A percentile compares a stretch with the other conserved stretches of the same genome.
Conservation (phyloP, 352 stramenopile species). For the Globisporangium middletonii region DNA sequence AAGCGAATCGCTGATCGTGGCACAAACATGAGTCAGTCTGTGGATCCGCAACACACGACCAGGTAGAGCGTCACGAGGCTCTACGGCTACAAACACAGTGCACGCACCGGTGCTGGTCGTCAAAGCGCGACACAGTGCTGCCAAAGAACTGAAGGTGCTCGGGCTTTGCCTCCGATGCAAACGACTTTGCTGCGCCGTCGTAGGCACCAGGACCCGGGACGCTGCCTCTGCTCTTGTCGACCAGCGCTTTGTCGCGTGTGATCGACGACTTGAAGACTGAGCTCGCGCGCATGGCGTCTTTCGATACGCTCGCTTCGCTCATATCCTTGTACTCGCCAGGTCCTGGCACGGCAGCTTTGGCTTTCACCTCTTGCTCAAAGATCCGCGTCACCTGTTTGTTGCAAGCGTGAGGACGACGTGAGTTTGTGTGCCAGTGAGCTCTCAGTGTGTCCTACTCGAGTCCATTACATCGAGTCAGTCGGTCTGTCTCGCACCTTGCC, state of each 20-base stretch:
- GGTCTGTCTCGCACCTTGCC: conserved; percentile 27
- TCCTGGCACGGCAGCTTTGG: conserved; percentile 44
- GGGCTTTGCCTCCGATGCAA: conserved; percentile 38
- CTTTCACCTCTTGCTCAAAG: conserved; percentile 55
- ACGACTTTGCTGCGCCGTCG: conserved; percentile 32
- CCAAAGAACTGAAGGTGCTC: conserved; percentile 81
- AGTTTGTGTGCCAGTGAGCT: not conserved
- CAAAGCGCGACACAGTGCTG: conserved; percentile 64
- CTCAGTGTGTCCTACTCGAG: not conserved
- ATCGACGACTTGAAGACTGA: conserved; percentile 70
- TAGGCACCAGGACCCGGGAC: conserved; percentile 68
- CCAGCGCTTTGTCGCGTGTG: conserved; percentile 38
- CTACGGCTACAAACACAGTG: not conserved
- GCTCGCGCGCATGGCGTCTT: conserved; percentile 42
- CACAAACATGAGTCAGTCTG: too few relatives aligned
- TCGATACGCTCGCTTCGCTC: conserved; percentile 17
- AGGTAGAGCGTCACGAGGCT: not conserved
- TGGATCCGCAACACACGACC: not conserved
- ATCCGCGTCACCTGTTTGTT: conserved; percentile 34
- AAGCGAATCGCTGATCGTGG: conserved; percentile 17
- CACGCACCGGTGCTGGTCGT: conserved; percentile 27
- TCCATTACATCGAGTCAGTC: not conserved
- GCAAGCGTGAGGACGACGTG: not conserved
- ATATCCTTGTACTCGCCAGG: conserved; percentile 55
- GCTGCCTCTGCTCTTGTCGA: conserved; percentile 22